Evolutionary conservation across 1,284 basidiomycete species (phyloP).

Genomic region (Heterobasidion parviporum): DNA sequence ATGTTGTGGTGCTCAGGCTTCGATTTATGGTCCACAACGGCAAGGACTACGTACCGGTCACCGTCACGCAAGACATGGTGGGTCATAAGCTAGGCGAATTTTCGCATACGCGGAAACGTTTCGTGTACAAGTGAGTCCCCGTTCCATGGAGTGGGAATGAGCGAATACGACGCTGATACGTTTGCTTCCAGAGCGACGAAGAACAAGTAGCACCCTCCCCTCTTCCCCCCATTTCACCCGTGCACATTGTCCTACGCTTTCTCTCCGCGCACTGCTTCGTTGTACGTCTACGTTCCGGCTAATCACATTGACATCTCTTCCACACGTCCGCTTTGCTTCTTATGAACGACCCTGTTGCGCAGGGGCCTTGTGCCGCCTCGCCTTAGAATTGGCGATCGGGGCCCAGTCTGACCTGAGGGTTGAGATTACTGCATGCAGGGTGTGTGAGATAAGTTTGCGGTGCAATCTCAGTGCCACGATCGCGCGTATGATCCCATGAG

Average conservation of each 20-base stretch:
- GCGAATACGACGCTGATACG: background rate
- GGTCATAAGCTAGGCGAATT: slow-evolving; percentile 98
- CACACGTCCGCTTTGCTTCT: too few species aligned
- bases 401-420: background rate
- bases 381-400: too few species aligned
- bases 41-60: slow-evolving; percentile 81
- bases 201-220: slow-evolving; percentile 19
- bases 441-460: too few species aligned
- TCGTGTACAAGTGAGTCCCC: slow-evolving; percentile 61
- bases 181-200: slow-evolving; percentile 20
- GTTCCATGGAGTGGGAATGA: background rate
- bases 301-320: too few species aligned
- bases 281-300: too few species aligned
- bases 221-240: background rate
- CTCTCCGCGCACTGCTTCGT: background rate
- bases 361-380: too few species aligned
- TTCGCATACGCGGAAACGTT: slow-evolving; percentile 76
- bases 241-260: background rate
- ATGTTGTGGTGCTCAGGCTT: slow-evolving; percentile 35
- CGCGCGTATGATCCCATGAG: too few species aligned
- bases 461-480: too few species aligned
- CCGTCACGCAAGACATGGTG: slow-evolving; percentile 94
- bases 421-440: background rate
- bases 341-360: too few species aligned
- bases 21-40: slow-evolving; percentile 94